phyloP scores from a whole-genome alignment of 495 filamentous ascomycete species.

The Sordaria brevicollis region DNA sequence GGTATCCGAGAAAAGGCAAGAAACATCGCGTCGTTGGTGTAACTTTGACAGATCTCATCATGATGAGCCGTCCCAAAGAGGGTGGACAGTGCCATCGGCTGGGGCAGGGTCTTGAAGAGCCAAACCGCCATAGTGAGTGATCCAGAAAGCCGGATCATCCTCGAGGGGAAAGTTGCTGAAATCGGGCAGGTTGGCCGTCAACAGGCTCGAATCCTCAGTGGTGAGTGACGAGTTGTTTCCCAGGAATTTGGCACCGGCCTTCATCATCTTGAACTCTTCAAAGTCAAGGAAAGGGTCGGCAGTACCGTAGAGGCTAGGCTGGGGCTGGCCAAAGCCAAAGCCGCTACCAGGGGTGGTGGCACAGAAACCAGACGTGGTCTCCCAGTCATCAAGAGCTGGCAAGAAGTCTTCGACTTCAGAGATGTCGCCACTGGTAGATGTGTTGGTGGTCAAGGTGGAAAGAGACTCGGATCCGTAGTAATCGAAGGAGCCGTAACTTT shows the following conservation, averaged over 20 bases:
- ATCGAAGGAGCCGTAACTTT: slow-evolving; percentile 59
- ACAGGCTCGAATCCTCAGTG: slow-evolving; percentile 23
- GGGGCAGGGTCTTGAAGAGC: slow-evolving; percentile 21
- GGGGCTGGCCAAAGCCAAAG: slow-evolving; percentile 43
- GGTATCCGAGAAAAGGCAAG: slow-evolving; percentile 12
- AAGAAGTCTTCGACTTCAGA: slow-evolving; percentile 62
- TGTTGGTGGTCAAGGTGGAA: slow-evolving; percentile 42
- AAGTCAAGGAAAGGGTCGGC: slow-evolving; percentile 51
- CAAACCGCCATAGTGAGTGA: slow-evolving; percentile 15
- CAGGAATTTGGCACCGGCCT: slow-evolving; percentile 35
- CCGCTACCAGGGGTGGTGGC: slow-evolving; percentile 36
- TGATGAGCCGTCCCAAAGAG: slow-evolving; percentile 25
- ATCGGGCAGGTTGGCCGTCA: slow-evolving; percentile 6
- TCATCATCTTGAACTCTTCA: slow-evolving; percentile 43
- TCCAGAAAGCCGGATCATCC: slow-evolving; percentile 24
- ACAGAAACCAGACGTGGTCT: slow-evolving; percentile 40
- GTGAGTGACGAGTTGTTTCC: slow-evolving; percentile 24
- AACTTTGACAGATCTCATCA: slow-evolving; percentile 1
- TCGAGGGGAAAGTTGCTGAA: slow-evolving; percentile 18
- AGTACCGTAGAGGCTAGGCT: slow-evolving; percentile 40
- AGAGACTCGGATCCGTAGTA: slow-evolving; percentile 44
- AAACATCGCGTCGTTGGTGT: slow-evolving; percentile 12
- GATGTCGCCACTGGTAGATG: slow-evolving; percentile 66
- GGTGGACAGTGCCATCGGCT: slow-evolving; percentile 14
- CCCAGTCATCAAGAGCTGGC: slow-evolving; percentile 45